Conservation (phyloP, 2,329 filamentous ascomycete species). For the Aspergillus calidoustus region DNA sequence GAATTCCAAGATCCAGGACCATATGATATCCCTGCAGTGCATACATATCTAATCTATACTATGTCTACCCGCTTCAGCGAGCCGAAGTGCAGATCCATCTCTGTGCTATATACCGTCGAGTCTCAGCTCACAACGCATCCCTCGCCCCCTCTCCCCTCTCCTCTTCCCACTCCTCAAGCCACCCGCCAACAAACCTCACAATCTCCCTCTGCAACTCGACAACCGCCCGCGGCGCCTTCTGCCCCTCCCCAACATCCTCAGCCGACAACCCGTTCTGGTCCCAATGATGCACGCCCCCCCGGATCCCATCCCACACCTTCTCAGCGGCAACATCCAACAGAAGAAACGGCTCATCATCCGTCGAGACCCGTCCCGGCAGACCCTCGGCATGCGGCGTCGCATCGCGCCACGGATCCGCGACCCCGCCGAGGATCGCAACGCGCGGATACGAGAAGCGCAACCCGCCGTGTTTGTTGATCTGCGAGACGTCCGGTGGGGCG, state of each 20-base stretch:
- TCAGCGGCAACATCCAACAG: slow-evolving; percentile 56
- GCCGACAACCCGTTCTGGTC: slow-evolving; percentile 28
- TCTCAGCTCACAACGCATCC: background rate
- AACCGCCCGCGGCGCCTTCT: slow-evolving; percentile 58
- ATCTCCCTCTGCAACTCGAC: slow-evolving; percentile 63
- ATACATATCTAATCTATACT: too few relatives aligned
- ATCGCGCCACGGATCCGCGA: slow-evolving; percentile 78
- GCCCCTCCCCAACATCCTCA: slow-evolving; percentile 48
- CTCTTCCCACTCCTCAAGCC: slow-evolving; percentile 65
- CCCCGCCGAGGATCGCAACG: slow-evolving; percentile 76
- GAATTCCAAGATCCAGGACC: too few relatives aligned
- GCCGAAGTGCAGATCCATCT: too few relatives aligned
- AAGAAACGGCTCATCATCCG: slow-evolving; percentile 70
- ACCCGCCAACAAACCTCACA: slow-evolving; percentile 66
- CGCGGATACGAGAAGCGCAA: slow-evolving; percentile 74
- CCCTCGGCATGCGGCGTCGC: slow-evolving; percentile 72
- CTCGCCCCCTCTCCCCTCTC: background rate
- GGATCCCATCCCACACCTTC: slow-evolving; percentile 32
- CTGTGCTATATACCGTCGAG: too few relatives aligned
- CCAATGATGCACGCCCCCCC: slow-evolving; percentile 78
- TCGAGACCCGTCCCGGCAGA: slow-evolving; percentile 61
- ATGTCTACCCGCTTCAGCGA: too few relatives aligned
- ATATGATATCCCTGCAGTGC: too few relatives aligned
- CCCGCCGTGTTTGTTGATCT: slow-evolving; percentile 77
- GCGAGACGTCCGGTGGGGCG: slow-evolving; percentile 62